phyloP scores from a whole-genome alignment of 1,284 basidiomycete genomes.

The Microbotryomycetes sp. region DNA sequence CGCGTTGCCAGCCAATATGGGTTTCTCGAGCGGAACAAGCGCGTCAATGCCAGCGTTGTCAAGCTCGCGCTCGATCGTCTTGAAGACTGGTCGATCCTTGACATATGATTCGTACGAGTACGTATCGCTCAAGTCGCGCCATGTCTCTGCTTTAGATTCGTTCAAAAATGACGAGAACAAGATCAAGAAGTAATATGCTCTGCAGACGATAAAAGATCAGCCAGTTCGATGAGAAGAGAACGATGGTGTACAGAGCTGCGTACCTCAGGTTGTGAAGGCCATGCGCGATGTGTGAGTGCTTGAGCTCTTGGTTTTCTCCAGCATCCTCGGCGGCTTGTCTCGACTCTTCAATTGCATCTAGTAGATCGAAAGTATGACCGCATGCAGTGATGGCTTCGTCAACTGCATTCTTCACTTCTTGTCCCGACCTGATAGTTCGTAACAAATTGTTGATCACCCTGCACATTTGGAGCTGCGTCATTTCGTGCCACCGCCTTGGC shows the following conservation, averaged over 20 bases:
- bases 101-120: constrained; percentile 51
- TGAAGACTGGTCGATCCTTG: constrained; percentile 77
- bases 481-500: too few species aligned
- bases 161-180: constrained; percentile 92
- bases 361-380: constrained; percentile 69
- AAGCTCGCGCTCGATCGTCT: constrained; percentile 90
- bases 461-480: constrained; percentile 20
- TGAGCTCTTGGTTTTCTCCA: constrained; percentile 59
- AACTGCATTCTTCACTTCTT: constrained; percentile 57
- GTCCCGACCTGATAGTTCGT: constrained; percentile 84
- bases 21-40: constrained; percentile 72
- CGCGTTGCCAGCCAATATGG: constrained; percentile 42
- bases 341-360: constrained; percentile 82
- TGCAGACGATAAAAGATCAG: neutral
- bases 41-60: constrained; percentile 69
- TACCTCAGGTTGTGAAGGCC: constrained; percentile 73
- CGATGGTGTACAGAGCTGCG: constrained; percentile 19
- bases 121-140: constrained; percentile 19
- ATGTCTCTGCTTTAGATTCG: constrained; percentile 64
- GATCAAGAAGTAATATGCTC: constrained; percentile 56
- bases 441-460: constrained; percentile 63
- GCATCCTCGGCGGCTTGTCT: constrained; percentile 66
- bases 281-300: constrained; percentile 59
- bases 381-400: constrained; percentile 90
- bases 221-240: neutral